Percentiles rank a stretch among this genome's conserved stretches.
These are phyloP conservation scores for Boechera divaricarpa DNA, from an alignment of 345 rosid genomes.

Conservation along the genomic window DNA sequence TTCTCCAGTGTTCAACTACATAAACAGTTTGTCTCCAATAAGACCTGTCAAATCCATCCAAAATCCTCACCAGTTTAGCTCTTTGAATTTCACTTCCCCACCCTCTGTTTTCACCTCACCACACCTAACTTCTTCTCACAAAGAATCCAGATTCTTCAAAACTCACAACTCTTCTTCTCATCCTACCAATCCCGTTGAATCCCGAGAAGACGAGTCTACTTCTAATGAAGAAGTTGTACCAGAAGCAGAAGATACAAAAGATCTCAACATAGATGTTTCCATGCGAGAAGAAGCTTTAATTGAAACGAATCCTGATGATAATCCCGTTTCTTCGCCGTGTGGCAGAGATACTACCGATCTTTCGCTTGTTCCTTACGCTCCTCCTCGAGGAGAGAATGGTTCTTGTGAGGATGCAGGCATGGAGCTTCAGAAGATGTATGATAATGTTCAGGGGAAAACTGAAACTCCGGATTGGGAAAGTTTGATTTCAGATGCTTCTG, in stretches of 20 bases:
- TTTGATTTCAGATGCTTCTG: slow-evolving; percentile 50
- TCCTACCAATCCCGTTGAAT: slow-evolving; percentile 45
- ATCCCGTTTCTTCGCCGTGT: slow-evolving; percentile 39
- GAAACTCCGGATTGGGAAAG: slow-evolving; percentile 69
- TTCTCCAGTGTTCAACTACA: slow-evolving; percentile 90
- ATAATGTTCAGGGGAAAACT: slow-evolving; percentile 44
- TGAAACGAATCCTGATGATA: slow-evolving; percentile 52
- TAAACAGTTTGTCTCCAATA: slow-evolving; percentile 94
- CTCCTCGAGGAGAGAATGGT: slow-evolving; percentile 43
- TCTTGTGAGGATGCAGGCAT: slow-evolving; percentile 44
- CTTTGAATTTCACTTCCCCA: slow-evolving; percentile 71
- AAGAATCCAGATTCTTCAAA: slow-evolving; percentile 76
- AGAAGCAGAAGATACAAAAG: slow-evolving; percentile 30
- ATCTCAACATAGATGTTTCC: slow-evolving; percentile 35
- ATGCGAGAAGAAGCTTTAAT: slow-evolving; percentile 50
- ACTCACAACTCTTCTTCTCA: slow-evolving; percentile 54
- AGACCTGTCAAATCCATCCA: slow-evolving; percentile 73
- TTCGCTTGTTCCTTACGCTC: slow-evolving; percentile 49
- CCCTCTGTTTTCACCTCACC: slow-evolving; percentile 95
- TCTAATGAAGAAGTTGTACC: slow-evolving; percentile 36
- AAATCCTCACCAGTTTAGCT: slow-evolving; percentile 68
- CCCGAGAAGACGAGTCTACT: slow-evolving; percentile 42
- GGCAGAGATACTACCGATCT: slow-evolving; percentile 33
- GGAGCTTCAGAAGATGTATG: slow-evolving; percentile 43
- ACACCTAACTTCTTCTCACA: slow-evolving; percentile 71